Evolutionary conservation across 2,329 filamentous ascomycete species (phyloP).

Genomic region (Alternaria metachromatica): DNA sequence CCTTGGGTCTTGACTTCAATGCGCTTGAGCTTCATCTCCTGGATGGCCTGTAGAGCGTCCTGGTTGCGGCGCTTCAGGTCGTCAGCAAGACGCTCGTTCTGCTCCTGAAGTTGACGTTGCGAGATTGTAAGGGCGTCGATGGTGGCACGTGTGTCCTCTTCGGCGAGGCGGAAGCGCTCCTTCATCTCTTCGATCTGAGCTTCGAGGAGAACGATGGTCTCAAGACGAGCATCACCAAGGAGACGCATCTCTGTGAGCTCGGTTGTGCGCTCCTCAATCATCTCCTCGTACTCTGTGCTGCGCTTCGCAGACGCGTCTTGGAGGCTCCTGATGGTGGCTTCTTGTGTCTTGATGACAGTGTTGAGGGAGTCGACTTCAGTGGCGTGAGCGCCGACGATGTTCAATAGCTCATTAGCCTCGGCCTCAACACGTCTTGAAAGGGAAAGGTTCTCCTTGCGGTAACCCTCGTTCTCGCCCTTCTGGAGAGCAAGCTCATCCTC

Average conservation of each 20-base stretch:
- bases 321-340: slow-evolving; percentile 48
- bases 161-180: slow-evolving; percentile 34
- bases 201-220: slow-evolving; percentile 41
- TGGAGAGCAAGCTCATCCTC: slow-evolving; percentile 26
- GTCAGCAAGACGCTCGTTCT: slow-evolving; percentile 39
- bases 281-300: slow-evolving; percentile 30
- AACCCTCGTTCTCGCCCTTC: slow-evolving; percentile 32
- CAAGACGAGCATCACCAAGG: slow-evolving; percentile 41
- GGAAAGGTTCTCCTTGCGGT: slow-evolving; percentile 36
- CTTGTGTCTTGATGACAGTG: slow-evolving; percentile 46
- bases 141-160: slow-evolving; percentile 38
- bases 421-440: slow-evolving; percentile 38
- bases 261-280: slow-evolving; percentile 32
- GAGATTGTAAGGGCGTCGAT: slow-evolving; percentile 39
- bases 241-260: slow-evolving; percentile 46
- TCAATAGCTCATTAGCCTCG: slow-evolving; percentile 39
- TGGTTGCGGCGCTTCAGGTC: slow-evolving; percentile 38
- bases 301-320: slow-evolving; percentile 33
- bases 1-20: slow-evolving; percentile 37
- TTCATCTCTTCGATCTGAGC: slow-evolving; percentile 43
- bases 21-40: slow-evolving; percentile 44
- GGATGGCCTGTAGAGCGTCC: slow-evolving; percentile 36
- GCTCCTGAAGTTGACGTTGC: slow-evolving; percentile 36
- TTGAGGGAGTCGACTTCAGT: slow-evolving; percentile 46
- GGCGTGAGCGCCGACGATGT: slow-evolving; percentile 33